phyloP scores from a whole-genome alignment of 2,329 filamentous ascomycete genomes.

The Shiraia bambusicola region DNA sequence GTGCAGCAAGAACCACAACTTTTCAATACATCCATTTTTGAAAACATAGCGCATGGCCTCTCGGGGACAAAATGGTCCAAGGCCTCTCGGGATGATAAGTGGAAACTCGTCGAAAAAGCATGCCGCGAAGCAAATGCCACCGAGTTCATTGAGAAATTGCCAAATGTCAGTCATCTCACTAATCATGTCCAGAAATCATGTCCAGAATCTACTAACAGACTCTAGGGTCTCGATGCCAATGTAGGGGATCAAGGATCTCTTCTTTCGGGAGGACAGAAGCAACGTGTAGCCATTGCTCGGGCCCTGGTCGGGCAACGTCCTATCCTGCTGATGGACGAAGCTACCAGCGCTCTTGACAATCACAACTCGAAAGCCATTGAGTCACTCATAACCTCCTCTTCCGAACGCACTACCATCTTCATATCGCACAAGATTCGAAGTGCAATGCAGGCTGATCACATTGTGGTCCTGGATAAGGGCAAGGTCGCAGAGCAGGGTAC shows the following conservation, averaged over 20 bases:
- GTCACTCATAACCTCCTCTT: slow-evolving; percentile 61
- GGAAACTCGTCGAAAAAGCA: slow-evolving; percentile 52
- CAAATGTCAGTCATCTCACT: no score
- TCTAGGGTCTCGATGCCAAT: slow-evolving; percentile 68
- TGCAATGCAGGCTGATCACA: slow-evolving; percentile 75
- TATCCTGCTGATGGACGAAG: slow-evolving; percentile 74
- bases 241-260: slow-evolving; percentile 79
- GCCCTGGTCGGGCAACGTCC: slow-evolving; percentile 67
- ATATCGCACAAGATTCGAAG: slow-evolving; percentile 77
- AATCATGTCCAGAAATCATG: no score
- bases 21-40: slow-evolving; percentile 45
- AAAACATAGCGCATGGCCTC: slow-evolving; percentile 44
- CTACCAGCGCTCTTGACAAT: slow-evolving; percentile 67
- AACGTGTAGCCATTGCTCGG: slow-evolving; percentile 74
- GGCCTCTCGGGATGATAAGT: slow-evolving; percentile 58
- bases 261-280: slow-evolving; percentile 81
- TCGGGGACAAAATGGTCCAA: slow-evolving; percentile 51
- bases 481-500: slow-evolving; percentile 72
- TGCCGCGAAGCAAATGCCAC: slow-evolving; percentile 44
- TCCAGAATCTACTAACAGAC: no score
- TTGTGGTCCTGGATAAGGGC: slow-evolving; percentile 73
- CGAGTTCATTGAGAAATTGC: slow-evolving; percentile 42
- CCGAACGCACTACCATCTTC: slow-evolving; percentile 70
- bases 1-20: slow-evolving; percentile 42
- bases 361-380: slow-evolving; percentile 57